phyloP scores from a whole-genome alignment of 805 yeast genomes.

The Lipomyces orientalis region DNA sequence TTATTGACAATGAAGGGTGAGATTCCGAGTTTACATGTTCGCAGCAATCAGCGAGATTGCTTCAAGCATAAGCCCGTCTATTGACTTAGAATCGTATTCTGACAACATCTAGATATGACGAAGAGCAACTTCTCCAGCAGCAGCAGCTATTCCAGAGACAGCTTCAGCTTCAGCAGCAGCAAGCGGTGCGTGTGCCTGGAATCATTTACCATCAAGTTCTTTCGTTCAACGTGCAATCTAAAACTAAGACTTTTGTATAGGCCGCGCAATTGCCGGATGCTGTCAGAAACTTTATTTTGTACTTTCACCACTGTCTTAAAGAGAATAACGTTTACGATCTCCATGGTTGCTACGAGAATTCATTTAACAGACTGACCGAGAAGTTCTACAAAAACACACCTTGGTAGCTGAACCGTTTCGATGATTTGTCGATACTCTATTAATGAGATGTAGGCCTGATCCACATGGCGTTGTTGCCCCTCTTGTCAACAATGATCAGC shows the following conservation, averaged over 20 bases:
- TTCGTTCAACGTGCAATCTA: neutral
- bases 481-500: conserved; percentile 53
- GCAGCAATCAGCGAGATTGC: neutral
- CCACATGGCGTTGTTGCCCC: conserved; percentile 52
- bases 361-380: conserved; percentile 55
- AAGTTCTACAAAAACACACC: conserved; percentile 51
- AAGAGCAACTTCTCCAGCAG: conserved; percentile 44
- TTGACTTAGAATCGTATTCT: neutral
- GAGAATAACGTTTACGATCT: conserved; percentile 54
- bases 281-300: conserved; percentile 51
- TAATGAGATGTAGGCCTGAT: conserved; percentile 45
- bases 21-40: conserved; percentile 1
- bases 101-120: conserved; percentile 40
- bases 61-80: neutral
- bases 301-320: conserved; percentile 51
- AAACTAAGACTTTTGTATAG: conserved; percentile 11
- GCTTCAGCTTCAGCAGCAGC: conserved; percentile 40
- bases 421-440: neutral
- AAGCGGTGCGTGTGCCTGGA: conserved; percentile 22
- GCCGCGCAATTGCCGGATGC: conserved; percentile 51
- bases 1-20: conserved; percentile 37
- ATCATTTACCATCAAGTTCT: neutral
- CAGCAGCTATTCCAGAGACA: conserved; percentile 43
- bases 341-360: conserved; percentile 53
- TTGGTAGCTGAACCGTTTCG: conserved; percentile 45